Base-by-base conservation (phyloP, 164 flowering plant species). In the Berberis vulgaris region DNA sequence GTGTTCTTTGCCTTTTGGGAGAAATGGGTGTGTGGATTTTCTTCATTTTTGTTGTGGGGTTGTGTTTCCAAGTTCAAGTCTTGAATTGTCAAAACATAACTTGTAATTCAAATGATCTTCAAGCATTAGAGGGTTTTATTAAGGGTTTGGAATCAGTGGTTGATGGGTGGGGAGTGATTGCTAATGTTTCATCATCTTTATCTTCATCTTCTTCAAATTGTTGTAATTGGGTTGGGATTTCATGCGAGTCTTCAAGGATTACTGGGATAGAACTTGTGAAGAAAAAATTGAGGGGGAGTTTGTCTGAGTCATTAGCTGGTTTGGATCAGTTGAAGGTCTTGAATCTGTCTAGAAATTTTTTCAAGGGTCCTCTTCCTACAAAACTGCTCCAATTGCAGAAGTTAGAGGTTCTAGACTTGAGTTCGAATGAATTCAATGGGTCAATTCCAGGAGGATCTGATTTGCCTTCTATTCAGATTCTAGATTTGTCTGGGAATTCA, bases 331-430 rank as follows among this genome's bases (percentile, higher is more conserved):
- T 74, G 42, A 45, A 43, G 13, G 45, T 52, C 60, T 63, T 68
- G 45, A 64, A 71, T 62, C 66, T 74, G 39, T 74, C 74, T 40
- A 11, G 44, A 43, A 74, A 71, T 68, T 43, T 62, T 5, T 65
- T 74, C 8, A 11, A 8, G 2, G 72, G 77, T 6, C 38, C 7
- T 26, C 12, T 74, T 12, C 74, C 74, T 2, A 7, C 49, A 6
- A 43, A 57, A 4, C 39, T 71, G 26, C 67, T 71, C 40, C 54
- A 49, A 47, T 65, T 74, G 54, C 66, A 45, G 42, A 58, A 64
- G 6, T 64, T 74, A 60, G 49, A 67, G 40, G 57, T 60, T 13
- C 62, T 74, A 8, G 77, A 74, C 61, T 59, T 70, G 66, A 71
- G 77, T 60, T 6, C 57, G 2, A 74, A 74, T 54, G 5, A 61